These are phyloP conservation scores for Trypanosoma grayi DNA, from an alignment of 208 protist genomes.

Conservation along the genomic window DNA sequence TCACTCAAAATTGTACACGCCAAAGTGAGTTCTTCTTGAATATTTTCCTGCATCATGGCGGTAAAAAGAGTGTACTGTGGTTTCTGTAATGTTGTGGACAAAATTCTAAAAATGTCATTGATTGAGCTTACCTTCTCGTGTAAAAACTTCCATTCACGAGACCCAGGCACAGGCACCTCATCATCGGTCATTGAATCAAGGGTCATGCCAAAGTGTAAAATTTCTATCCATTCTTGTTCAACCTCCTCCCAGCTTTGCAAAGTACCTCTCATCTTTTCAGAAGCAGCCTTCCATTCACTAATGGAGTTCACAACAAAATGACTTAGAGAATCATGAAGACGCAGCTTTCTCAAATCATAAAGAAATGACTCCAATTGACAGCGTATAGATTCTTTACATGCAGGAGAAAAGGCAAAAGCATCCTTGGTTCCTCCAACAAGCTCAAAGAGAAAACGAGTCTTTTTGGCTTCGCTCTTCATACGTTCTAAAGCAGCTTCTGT, in stretches of 20 bases:
- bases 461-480: slow-evolving; percentile 85
- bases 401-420: slow-evolving; percentile 22
- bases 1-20: slow-evolving; percentile 88
- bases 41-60: slow-evolving; percentile 89
- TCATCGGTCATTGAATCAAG: slow-evolving; percentile 10
- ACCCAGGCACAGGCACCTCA: slow-evolving; percentile 1
- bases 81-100: slow-evolving; percentile 46
- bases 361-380: slow-evolving; percentile 60
- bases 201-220: slow-evolving; percentile 24
- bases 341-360: slow-evolving; percentile 40
- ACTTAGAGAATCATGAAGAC: slow-evolving; percentile 48
- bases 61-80: slow-evolving; percentile 89
- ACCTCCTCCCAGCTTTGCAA: slow-evolving; percentile 45
- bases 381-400: slow-evolving; percentile 32
- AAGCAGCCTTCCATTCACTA: slow-evolving; percentile 67
- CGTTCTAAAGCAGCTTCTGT: slow-evolving; percentile 73
- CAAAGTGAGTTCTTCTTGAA: slow-evolving; percentile 85
- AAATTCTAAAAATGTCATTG: slow-evolving; percentile 26
- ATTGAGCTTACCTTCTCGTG: slow-evolving; percentile 22
- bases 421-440: slow-evolving; percentile 14
- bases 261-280: slow-evolving; percentile 55
- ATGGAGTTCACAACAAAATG: slow-evolving; percentile 52
- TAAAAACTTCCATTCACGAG: slow-evolving; percentile 31
- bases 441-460: slow-evolving; percentile 61
- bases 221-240: slow-evolving; percentile 45